These are phyloP conservation scores for Alternaria rosae DNA, from an alignment of 2,329 filamentous ascomycete species.

Conservation along the genomic window DNA sequence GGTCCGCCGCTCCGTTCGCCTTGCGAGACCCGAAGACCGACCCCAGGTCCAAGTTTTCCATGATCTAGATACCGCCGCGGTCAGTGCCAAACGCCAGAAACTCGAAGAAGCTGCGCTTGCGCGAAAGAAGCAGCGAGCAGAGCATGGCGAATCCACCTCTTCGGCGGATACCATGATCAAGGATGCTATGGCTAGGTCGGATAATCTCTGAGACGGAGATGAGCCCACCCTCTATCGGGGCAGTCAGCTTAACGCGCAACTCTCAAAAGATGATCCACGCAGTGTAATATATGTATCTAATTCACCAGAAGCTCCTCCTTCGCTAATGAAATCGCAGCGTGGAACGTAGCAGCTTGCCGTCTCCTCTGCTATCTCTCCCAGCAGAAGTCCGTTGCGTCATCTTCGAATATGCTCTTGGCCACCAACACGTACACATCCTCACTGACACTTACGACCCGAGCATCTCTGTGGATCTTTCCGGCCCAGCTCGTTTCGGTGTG, in stretches of 20 bases:
- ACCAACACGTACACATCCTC: neutral
- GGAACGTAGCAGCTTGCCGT: neutral
- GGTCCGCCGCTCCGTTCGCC: neutral
- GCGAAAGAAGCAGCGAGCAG: neutral
- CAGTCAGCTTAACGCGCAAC: neutral
- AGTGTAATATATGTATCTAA: neutral
- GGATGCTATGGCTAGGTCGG: neutral
- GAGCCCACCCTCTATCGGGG: neutral
- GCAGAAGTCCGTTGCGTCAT: neutral
- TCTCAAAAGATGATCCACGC: neutral
- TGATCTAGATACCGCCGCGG: neutral
- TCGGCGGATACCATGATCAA: neutral
- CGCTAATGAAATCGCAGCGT: neutral
- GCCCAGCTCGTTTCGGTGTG: neutral
- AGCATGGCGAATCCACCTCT: neutral
- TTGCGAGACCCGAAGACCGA: neutral
- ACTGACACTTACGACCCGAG: neutral
- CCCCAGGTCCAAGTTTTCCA: neutral
- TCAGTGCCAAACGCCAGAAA: neutral
- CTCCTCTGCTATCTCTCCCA: neutral
- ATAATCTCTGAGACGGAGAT: neutral
- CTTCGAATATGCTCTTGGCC: neutral
- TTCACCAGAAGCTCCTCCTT: neutral
- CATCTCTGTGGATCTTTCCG: neutral
- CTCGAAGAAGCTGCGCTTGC: neutral